Conservation (phyloP, 2,329 filamentous ascomycete species). For the Talaromyces rugulosus region DNA sequence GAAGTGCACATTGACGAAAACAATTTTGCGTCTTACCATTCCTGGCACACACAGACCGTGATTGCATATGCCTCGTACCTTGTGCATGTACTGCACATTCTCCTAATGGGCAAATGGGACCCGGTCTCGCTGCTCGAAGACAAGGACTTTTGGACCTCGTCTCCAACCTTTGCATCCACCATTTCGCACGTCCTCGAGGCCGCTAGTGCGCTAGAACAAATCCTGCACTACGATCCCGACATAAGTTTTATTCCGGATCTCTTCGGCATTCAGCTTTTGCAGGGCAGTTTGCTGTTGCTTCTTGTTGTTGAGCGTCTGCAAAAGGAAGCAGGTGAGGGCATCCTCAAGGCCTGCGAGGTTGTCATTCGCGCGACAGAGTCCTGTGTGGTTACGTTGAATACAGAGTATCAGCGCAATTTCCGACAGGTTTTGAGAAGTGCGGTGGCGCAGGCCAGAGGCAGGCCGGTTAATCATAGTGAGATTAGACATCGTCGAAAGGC, state of each 20-base stretch:
- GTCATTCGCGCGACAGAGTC: slow-evolving; percentile 90
- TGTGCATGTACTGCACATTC: slow-evolving; percentile 87
- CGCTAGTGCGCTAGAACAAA: slow-evolving; percentile 79
- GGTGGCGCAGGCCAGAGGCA: slow-evolving; percentile 77
- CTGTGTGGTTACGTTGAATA: slow-evolving; percentile 86
- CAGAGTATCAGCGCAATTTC: slow-evolving; percentile 94
- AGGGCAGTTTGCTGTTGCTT: slow-evolving; percentile 82
- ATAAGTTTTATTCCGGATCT: slow-evolving; percentile 97
- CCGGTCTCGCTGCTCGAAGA: slow-evolving; percentile 90
- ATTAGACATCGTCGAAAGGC: slow-evolving; percentile 80
- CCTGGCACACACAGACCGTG: slow-evolving; percentile 72
- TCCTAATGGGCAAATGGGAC: slow-evolving; percentile 93
- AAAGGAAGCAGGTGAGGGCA: slow-evolving; percentile 76
- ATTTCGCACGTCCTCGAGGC: slow-evolving; percentile 85
- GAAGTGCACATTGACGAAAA: slow-evolving; percentile 47
- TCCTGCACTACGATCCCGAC: slow-evolving; percentile 85
- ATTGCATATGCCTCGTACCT: slow-evolving; percentile 86
- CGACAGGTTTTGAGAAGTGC: slow-evolving; percentile 93
- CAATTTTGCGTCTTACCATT: slow-evolving; percentile 28
- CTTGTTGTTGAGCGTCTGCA: slow-evolving; percentile 87
- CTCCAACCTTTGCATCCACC: slow-evolving; percentile 79
- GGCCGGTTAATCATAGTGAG: slow-evolving; percentile 79
- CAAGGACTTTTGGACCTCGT: slow-evolving; percentile 90
- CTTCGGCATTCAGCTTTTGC: slow-evolving; percentile 87
- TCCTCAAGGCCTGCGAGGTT: slow-evolving; percentile 85